Evolutionary conservation across 148 eudicot species (phyloP), one percentile per base, ranked within the genome.

Genomic region (Dysphania ambrosioides): DNA sequence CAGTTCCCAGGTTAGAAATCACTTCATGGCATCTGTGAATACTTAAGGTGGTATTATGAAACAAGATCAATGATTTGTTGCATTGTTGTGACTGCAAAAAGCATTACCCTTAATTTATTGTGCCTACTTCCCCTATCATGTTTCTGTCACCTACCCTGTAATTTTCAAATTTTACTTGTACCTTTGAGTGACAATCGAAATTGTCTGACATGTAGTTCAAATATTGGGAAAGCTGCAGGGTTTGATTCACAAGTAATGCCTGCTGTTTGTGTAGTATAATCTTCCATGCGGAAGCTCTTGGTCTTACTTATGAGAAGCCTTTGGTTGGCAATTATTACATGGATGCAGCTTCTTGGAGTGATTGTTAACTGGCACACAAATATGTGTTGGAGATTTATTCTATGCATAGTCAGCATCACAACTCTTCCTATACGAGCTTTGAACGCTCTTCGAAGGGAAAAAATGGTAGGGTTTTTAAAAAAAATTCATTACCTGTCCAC

Each of bases 381-480:
- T 42, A 79, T 87, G 71, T 79, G 87, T 67, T 82, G 84, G 84
- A 80, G 77, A 69, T 29, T 86, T 18, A 32, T 88, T 36, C 42
- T 75, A 35, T 83, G 86, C 86, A 73, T 71, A 0, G 69, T 81
- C 32, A 76, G 81, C 82, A 18, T 86, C 60, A 38, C 83, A n/a
- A 78, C 90, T 59, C 81, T 93, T 70, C 98, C 98, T 72, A 61
- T 73, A 10, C 84, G 89, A 60, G 85, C 86, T 68, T 78, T 87
- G 62, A 55, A 62, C 71, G 97, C 98, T 9, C 79, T 91, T 65
- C 86, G 82, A 61, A 91, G 88, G 77, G 89, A 86, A 73, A 88
- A 84, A 76, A 60, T 58, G 94, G 97, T 91, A 66, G 75, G 85
- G 76, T 51, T 41, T 64, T 7, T n/a, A n/a, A n/a, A n/a, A n/a